A percentile compares a stretch with the other conserved stretches of the same genome.
Conservation (phyloP, 1,139 yeast species). For the Candida albicans region DNA sequence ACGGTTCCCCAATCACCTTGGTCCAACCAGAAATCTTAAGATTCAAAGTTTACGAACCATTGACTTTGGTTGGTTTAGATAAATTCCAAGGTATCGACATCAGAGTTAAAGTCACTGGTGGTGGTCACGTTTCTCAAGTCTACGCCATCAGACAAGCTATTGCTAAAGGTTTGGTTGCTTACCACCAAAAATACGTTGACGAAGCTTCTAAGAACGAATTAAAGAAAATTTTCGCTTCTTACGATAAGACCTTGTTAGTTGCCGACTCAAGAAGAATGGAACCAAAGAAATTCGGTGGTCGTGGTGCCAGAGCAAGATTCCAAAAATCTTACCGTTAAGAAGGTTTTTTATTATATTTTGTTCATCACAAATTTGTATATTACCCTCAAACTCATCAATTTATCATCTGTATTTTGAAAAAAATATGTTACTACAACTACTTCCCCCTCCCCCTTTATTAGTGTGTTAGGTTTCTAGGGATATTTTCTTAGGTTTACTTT, state of each 20-base stretch:
- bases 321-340: constrained; percentile 99
- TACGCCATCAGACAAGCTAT: constrained; percentile 99
- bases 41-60: constrained; percentile 99
- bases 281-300: constrained; percentile 99
- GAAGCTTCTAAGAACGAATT: constrained; percentile 99
- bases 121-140: constrained; percentile 99
- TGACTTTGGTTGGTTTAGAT: constrained; percentile 97
- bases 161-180: constrained; percentile 99
- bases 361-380: constrained; percentile 8
- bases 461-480: constrained; percentile 10
- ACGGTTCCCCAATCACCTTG: constrained; percentile 98
- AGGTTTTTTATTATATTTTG: constrained; percentile 8
- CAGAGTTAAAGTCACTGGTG: constrained; percentile 99
- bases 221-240: constrained; percentile 95
- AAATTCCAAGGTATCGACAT: constrained; percentile 97
- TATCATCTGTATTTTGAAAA: constrained; percentile 7
- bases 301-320: constrained; percentile 99
- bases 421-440: constrained; percentile 6
- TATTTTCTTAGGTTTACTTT: constrained; percentile 10
- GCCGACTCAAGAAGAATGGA: constrained; percentile 99
- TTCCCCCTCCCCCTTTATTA: not conserved
- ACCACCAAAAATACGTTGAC: constrained; percentile 98
- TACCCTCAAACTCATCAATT: constrained; percentile 4
- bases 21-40: constrained; percentile 99
- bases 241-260: constrained; percentile 99